Percentiles rank a stretch among this genome's conserved stretches.
Conservation (phyloP, 306 rosid species). For the Acmispon strigosus region DNA sequence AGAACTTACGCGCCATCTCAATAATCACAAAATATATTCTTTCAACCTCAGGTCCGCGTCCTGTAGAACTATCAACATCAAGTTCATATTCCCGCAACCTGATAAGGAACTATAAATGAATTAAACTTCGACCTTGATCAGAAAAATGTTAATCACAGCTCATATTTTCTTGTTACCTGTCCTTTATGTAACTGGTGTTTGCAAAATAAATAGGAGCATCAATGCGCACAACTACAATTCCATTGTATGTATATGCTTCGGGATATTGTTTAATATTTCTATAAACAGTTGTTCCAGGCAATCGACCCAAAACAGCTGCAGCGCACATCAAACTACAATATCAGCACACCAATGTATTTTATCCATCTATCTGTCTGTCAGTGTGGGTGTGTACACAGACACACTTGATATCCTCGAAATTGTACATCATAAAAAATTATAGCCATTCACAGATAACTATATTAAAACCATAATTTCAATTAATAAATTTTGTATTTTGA, state of each 20-base stretch:
- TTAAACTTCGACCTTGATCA: slow-evolving; percentile 1
- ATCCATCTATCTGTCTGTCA: neutral
- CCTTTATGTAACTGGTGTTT: slow-evolving; percentile 78
- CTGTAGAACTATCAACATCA: slow-evolving; percentile 53
- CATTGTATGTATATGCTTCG: slow-evolving; percentile 91
- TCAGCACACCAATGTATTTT: slow-evolving; percentile 14
- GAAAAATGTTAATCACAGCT: slow-evolving; percentile 14
- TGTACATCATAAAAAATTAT: neutral
- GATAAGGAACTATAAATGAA: slow-evolving; percentile 24
- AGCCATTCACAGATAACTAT: neutral
- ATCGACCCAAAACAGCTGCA: slow-evolving; percentile 98
- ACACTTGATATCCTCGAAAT: neutral
- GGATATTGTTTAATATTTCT: slow-evolving; percentile 88
- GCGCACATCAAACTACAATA: slow-evolving; percentile 19
- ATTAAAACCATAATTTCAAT: slow-evolving; percentile 3
- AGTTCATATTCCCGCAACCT: slow-evolving; percentile 93
- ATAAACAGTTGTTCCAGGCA: slow-evolving; percentile 95
- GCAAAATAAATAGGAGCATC: slow-evolving; percentile 98
- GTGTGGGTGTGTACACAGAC: too few species aligned
- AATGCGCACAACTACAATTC: slow-evolving; percentile 87
- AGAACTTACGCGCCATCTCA: slow-evolving; percentile 94
- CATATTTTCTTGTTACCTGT: slow-evolving; percentile 52
- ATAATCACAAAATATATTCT: slow-evolving; percentile 80
- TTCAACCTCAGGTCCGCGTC: slow-evolving; percentile 89
- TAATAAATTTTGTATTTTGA: too few species aligned